phyloP scores from a whole-genome alignment of 2,329 filamentous ascomycete species.

The Aspergillus puulaauensis region DNA sequence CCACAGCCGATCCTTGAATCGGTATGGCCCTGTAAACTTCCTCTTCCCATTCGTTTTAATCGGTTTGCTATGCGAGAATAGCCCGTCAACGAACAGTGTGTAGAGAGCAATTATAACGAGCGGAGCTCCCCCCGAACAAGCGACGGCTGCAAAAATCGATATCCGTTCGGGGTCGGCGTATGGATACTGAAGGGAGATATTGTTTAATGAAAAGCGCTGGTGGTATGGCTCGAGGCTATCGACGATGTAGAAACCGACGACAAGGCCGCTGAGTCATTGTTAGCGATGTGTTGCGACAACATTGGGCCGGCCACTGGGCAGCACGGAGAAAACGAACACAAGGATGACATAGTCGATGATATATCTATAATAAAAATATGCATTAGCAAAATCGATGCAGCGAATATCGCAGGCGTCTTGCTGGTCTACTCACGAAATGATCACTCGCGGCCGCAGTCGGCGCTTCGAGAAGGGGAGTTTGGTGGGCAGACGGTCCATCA shows the following conservation, averaged over 20 bases:
- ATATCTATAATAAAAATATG: slow-evolving; percentile 42
- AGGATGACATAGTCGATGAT: slow-evolving; percentile 61
- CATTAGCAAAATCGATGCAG: neutral
- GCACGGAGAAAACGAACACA: slow-evolving; percentile 42
- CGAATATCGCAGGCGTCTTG: neutral
- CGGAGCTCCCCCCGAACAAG: slow-evolving; percentile 52
- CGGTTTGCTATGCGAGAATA: slow-evolving; percentile 54
- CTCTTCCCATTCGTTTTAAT: slow-evolving; percentile 37
- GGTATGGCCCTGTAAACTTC: slow-evolving; percentile 47
- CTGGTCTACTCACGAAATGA: slow-evolving; percentile 50
- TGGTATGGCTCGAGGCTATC: slow-evolving; percentile 56
- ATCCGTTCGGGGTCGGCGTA: slow-evolving; percentile 57
- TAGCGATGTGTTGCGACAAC: neutral
- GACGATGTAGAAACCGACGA: slow-evolving; percentile 52
- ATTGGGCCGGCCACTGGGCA: neutral
- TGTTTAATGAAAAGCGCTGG: slow-evolving; percentile 57
- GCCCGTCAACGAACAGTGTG: slow-evolving; percentile 57
- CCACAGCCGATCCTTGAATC: slow-evolving; percentile 59
- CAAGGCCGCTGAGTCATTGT: slow-evolving; percentile 46
- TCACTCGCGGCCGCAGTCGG: slow-evolving; percentile 49
- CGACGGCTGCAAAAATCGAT: slow-evolving; percentile 49
- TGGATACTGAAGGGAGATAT: slow-evolving; percentile 59
- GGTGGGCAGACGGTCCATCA: slow-evolving; percentile 32
- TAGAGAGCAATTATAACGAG: slow-evolving; percentile 54
- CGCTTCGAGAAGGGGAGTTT: slow-evolving; percentile 57